Percentiles rank a stretch among this genome's conserved stretches.
Evolutionary conservation across 495 filamentous ascomycete species (phyloP).

Genomic region (Aspergillus egyptiacus): DNA sequence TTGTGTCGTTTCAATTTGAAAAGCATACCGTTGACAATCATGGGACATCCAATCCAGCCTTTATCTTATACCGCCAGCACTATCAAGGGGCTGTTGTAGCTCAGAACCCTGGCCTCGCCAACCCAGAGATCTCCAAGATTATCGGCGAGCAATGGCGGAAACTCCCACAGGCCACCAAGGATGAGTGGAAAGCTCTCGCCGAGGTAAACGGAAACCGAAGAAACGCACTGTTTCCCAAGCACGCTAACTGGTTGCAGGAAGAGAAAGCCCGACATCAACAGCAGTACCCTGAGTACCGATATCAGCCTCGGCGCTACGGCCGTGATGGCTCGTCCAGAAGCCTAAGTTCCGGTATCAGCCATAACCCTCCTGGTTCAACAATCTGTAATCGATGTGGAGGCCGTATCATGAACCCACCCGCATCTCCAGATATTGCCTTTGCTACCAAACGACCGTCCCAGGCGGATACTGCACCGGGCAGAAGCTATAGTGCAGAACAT

Average conservation of each 20-base stretch:
- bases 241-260: conserved; percentile 47
- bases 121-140: conserved; percentile 97
- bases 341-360: conserved; percentile 30
- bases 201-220: conserved; percentile 50
- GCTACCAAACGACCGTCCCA: conserved; percentile 20
- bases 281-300: conserved; percentile 90
- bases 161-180: conserved; percentile 68
- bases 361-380: conserved; percentile 35
- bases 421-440: conserved; percentile 37
- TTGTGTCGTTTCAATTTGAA: background rate
- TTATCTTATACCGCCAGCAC: conserved; percentile 95
- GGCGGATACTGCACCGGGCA: conserved; percentile 16
- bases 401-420: conserved; percentile 41
- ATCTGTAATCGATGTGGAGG: conserved; percentile 42
- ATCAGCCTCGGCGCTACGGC: conserved; percentile 78
- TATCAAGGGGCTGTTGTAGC: conserved; percentile 76
- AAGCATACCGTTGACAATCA: no score
- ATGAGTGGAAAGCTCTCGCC: conserved; percentile 82
- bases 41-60: no score
- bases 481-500: conserved; percentile 18
- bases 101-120: conserved; percentile 81
- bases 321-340: conserved; percentile 39
- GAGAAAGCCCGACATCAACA: conserved; percentile 87
- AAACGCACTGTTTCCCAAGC: background rate
- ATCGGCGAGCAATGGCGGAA: conserved; percentile 89